phyloP scores from a whole-genome alignment of 1,139 yeast species.

The Blastobotrys raffinosifermentans region DNA sequence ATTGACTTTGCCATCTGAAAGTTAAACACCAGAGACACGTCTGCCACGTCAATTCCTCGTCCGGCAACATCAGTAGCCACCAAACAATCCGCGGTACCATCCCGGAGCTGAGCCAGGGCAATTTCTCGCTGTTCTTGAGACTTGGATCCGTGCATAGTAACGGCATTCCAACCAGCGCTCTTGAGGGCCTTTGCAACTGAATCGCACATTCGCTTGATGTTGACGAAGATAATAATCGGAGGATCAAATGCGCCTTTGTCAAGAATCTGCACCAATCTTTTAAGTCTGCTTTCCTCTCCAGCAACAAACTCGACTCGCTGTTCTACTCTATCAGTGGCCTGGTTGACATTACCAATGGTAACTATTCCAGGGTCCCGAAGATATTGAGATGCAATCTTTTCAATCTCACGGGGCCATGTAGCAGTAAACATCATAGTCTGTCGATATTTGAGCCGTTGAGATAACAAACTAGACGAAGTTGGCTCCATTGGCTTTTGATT shows the following conservation, averaged over 20 bases:
- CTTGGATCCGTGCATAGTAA: constrained; percentile 79
- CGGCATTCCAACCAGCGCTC: constrained; percentile 45
- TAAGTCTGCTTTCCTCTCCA: constrained; percentile 32
- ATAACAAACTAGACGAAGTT: neutral
- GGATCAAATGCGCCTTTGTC: constrained; percentile 34
- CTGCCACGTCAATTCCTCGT: constrained; percentile 87
- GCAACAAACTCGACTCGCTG: constrained; percentile 58
- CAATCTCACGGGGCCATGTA: constrained; percentile 75
- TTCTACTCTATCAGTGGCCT: constrained; percentile 60
- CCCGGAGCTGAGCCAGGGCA: constrained; percentile 60
- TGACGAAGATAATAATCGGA: constrained; percentile 74
- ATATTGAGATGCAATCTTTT: constrained; percentile 57
- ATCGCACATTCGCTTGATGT: constrained; percentile 70
- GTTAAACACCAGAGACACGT: constrained; percentile 78
- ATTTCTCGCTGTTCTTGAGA: constrained; percentile 81
- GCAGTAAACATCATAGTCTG: constrained; percentile 92
- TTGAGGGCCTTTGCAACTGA: constrained; percentile 46
- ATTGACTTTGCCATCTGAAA: constrained; percentile 73
- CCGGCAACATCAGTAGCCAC: constrained; percentile 97
- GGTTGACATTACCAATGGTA: constrained; percentile 58
- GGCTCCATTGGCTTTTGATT: constrained; percentile 29
- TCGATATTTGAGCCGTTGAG: constrained; percentile 27
- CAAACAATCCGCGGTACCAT: constrained; percentile 56
- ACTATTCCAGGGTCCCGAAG: constrained; percentile 55
- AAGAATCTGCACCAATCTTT: constrained; percentile 35